Evolutionary conservation across 352 stramenopile genomes (phyloP), one percentile per base, ranked within the genome.

Genomic region (Phytophthora europaea): DNA sequence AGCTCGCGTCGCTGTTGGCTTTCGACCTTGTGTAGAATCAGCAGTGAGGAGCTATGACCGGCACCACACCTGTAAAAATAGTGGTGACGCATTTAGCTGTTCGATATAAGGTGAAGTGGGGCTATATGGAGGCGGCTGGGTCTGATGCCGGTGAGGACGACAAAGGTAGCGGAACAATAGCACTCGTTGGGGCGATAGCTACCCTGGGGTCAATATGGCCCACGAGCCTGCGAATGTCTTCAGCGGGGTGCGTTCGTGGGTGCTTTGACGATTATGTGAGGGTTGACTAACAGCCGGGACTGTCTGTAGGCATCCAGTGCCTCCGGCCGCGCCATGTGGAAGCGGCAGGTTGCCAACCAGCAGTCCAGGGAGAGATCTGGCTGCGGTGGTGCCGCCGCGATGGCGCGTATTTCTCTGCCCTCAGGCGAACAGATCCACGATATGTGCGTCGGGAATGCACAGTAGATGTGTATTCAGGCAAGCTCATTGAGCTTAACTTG

Each of bases 401-500:
- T 80, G 16, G 61, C 75, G 20, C 84, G 79, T 57, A 89, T 91
- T 55, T 87, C 76, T 20, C 56, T 91, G 18, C 85, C 83, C 8
- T 91, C 88, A 40, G 85, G 83, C 52, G 83, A 93, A 31, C 82
- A 90, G 67, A 91, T 93, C 67, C 82, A 91, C 73, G 83, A 93
- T 52, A 93, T 93, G 82, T 91, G 72, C 65, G 76, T 67, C 4
- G 7, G 5, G 15, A 70, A 6, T 22, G 20, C 28, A 45, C 36
- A 43, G 36, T 12, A 15, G 12, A 6, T 34, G 15, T 16, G 13
- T 9, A 22, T 50, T 50, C 15, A 22, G 1, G 15, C 16, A 50
- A 10, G 5, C 8, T 26, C 8, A 16, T 16, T 26, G 45, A 33
- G 12, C 13, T 55, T 12, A 47, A 5, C 3, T 16, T 56, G 6